Conservation (phyloP, 192 early-diverging fungal genomes). For the Funneliformis geosporum region DNA sequence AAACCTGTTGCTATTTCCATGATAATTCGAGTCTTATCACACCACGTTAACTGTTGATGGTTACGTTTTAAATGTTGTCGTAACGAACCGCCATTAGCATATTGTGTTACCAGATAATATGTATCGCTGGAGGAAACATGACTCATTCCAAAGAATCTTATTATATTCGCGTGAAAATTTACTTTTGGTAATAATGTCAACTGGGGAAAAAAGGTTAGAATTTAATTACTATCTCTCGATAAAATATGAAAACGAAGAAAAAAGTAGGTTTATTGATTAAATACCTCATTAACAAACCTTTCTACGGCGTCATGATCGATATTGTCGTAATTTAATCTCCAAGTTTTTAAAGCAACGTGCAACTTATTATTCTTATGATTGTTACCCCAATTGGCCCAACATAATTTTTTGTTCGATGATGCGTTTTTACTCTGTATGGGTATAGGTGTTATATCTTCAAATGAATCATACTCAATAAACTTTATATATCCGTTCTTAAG, state of each 20-base stretch:
- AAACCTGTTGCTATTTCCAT: slow-evolving; percentile 39
- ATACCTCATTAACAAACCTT: not conserved
- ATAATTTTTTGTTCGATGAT: not conserved
- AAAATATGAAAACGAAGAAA: too few relatives aligned
- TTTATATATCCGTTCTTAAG: not conserved
- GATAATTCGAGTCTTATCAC: slow-evolving; percentile 37
- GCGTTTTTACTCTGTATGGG: not conserved
- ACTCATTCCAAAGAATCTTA: not conserved
- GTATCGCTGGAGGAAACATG: not conserved
- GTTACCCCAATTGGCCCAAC: not conserved
- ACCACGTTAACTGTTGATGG: slow-evolving; percentile 41
- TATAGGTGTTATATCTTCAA: not conserved
- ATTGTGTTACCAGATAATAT: slow-evolving; percentile 4
- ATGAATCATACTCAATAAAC: not conserved
- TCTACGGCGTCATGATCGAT: not conserved
- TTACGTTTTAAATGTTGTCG: slow-evolving; percentile 25
- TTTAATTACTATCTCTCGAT: too few relatives aligned
- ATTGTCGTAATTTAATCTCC: not conserved
- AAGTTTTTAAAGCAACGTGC: not conserved
- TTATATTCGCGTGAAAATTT: not conserved
- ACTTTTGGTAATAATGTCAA: not conserved
- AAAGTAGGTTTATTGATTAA: not conserved
- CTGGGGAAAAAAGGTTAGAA: not conserved
- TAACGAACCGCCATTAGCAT: slow-evolving; percentile 2
- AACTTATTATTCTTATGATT: not conserved